These are phyloP conservation scores for Albizia julibrissin DNA, from an alignment of 306 rosid genomes.

Conservation along the genomic window DNA sequence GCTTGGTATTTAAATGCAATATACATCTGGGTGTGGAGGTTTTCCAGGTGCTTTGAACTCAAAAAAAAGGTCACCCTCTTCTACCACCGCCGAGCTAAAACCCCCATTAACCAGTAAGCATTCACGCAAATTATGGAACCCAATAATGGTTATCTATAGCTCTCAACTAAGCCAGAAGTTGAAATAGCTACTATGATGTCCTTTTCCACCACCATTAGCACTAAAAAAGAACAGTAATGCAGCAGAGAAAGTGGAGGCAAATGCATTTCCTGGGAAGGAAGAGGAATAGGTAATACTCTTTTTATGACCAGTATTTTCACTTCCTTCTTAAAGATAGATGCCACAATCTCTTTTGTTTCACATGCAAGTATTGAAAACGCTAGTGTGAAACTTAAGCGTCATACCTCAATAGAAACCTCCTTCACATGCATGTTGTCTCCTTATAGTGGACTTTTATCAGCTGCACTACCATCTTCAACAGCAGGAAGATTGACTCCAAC, in stretches of 20 bases:
- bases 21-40: conserved; percentile 25
- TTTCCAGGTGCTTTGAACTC: conserved; percentile 50
- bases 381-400: conserved; percentile 74
- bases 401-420: conserved; percentile 35
- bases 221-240: not conserved
- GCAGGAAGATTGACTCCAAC: conserved; percentile 17
- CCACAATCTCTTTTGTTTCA: conserved; percentile 48
- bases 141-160: conserved; percentile 35
- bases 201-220: conserved; percentile 19
- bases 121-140: conserved; percentile 46
- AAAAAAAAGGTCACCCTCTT: conserved; percentile 40
- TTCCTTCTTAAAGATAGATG: conserved; percentile 45
- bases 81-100: conserved; percentile 32
- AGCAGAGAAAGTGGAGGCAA: not conserved
- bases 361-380: conserved; percentile 63
- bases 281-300: conserved; percentile 22
- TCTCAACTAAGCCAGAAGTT: conserved; percentile 29
- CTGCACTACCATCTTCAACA: conserved; percentile 41
- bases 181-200: conserved; percentile 20
- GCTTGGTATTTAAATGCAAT: conserved; percentile 33
- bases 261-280: conserved; percentile 42
- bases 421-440: conserved; percentile 76
- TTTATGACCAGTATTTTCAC: conserved; percentile 22
- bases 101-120: conserved; percentile 36
- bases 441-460: conserved; percentile 48